Conservation (phyloP, 208 protist species). For the Lotmaria passim region DNA sequence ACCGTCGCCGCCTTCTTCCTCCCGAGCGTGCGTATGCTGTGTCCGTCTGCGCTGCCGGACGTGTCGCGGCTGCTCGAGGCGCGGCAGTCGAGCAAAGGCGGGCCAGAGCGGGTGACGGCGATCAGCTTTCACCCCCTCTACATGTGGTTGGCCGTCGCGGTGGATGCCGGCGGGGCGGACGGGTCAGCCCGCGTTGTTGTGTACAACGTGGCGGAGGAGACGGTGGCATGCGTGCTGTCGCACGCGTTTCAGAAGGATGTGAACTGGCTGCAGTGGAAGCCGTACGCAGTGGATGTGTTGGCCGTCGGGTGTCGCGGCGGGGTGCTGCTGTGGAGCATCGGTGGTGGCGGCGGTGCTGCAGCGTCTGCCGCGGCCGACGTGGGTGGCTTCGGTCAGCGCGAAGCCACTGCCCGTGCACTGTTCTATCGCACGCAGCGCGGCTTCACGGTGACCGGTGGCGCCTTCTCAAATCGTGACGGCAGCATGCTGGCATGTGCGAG, state of each 20-base stretch:
- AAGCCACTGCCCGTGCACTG: conserved; percentile 42
- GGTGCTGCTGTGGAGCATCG: conserved; percentile 73
- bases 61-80: conserved; percentile 12
- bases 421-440: conserved; percentile 64
- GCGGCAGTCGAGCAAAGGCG: conserved; percentile 15
- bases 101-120: conserved; percentile 65
- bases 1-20: conserved; percentile 39
- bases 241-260: conserved; percentile 79
- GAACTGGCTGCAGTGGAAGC: conserved; percentile 74
- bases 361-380: background rate
- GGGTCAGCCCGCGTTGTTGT: conserved; percentile 57
- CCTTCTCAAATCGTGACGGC: conserved; percentile 57
- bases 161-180: conserved; percentile 54
- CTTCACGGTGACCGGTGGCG: conserved; percentile 50
- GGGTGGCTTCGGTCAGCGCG: background rate
- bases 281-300: conserved; percentile 62
- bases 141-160: conserved; percentile 65
- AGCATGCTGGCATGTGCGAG: conserved; percentile 72
- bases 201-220: conserved; percentile 54
- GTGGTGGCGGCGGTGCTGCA: background rate
- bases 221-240: conserved; percentile 52
- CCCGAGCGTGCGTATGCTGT: conserved; percentile 50
- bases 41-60: conserved; percentile 59
- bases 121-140: conserved; percentile 54
- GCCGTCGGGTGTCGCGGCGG: conserved; percentile 79